phyloP scores from a whole-genome alignment of 106 monocot species.

The Phalaenopsis aphrodite region DNA sequence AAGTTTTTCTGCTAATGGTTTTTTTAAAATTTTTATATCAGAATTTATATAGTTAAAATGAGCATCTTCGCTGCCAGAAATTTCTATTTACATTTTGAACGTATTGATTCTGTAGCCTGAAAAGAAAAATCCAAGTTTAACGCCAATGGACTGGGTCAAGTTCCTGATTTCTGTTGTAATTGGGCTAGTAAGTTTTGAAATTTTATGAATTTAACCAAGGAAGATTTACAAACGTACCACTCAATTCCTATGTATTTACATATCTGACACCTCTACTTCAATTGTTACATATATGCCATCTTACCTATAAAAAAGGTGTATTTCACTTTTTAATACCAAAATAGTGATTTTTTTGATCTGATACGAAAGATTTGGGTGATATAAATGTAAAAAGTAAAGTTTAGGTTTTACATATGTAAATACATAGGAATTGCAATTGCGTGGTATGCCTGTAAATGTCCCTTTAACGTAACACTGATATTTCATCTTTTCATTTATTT shows the following conservation, averaged over 20 bases:
- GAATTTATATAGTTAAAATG: background rate
- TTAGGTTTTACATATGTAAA: too few species aligned
- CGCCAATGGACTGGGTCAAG: constrained; percentile 95
- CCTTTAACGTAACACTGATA: background rate
- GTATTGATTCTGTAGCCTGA: constrained; percentile 63
- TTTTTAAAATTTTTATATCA: background rate
- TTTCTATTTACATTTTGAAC: background rate
- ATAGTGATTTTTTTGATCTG: too few species aligned
- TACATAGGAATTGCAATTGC: too few species aligned
- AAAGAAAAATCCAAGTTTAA: constrained; percentile 96
- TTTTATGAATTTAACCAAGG: background rate
- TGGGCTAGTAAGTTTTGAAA: constrained; percentile 57
- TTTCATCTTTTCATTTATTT: constrained; percentile 4
- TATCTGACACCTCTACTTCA: too few species aligned
- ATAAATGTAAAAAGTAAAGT: too few species aligned
- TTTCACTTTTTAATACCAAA: too few species aligned
- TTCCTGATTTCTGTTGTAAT: constrained; percentile 71
- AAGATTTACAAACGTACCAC: too few species aligned
- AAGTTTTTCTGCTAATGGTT: constrained; percentile 7
- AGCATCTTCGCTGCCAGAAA: background rate
- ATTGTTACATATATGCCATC: too few species aligned
- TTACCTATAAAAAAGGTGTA: too few species aligned
- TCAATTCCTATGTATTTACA: too few species aligned
- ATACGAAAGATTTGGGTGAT: too few species aligned
- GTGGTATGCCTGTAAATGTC: too few species aligned